Conservation (phyloP, 441 rosid genomes). For the Lepidium campestre region DNA sequence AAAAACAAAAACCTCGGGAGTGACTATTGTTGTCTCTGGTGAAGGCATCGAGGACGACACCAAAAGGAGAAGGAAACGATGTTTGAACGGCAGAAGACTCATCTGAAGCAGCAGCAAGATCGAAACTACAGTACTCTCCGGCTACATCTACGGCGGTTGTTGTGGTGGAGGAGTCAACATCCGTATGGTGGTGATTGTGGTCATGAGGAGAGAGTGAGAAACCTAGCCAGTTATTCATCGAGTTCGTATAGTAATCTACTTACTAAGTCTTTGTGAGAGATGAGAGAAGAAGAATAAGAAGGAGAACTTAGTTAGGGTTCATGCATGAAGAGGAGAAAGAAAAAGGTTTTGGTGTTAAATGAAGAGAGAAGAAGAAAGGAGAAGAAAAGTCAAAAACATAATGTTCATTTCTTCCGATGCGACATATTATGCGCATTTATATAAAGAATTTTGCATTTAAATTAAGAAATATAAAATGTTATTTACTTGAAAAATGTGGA, state of each 20-base stretch:
- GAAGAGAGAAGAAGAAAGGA: slow-evolving; percentile 30
- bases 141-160: slow-evolving; percentile 35
- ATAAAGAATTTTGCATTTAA: slow-evolving; percentile 8
- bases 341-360: slow-evolving; percentile 19
- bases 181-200: slow-evolving; percentile 33
- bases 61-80: slow-evolving; percentile 40
- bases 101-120: slow-evolving; percentile 47
- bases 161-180: slow-evolving; percentile 22
- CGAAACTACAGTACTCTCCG: slow-evolving; percentile 40
- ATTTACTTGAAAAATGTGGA: slow-evolving; percentile 26
- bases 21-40: slow-evolving; percentile 42
- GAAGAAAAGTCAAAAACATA: slow-evolving; percentile 37
- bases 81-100: slow-evolving; percentile 38
- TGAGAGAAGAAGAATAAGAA: background rate
- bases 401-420: slow-evolving; percentile 33
- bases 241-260: background rate
- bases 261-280: background rate
- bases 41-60: slow-evolving; percentile 55
- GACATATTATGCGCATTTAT: slow-evolving; percentile 36
- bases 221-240: slow-evolving; percentile 72
- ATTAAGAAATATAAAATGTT: background rate
- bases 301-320: slow-evolving; percentile 32
- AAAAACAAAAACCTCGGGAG: slow-evolving; percentile 48
- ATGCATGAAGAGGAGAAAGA: slow-evolving; percentile 36
- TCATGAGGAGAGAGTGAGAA: slow-evolving; percentile 69